Conservation (phyloP, 2,329 filamentous ascomycete genomes). For the Hypoxylon sp. region DNA sequence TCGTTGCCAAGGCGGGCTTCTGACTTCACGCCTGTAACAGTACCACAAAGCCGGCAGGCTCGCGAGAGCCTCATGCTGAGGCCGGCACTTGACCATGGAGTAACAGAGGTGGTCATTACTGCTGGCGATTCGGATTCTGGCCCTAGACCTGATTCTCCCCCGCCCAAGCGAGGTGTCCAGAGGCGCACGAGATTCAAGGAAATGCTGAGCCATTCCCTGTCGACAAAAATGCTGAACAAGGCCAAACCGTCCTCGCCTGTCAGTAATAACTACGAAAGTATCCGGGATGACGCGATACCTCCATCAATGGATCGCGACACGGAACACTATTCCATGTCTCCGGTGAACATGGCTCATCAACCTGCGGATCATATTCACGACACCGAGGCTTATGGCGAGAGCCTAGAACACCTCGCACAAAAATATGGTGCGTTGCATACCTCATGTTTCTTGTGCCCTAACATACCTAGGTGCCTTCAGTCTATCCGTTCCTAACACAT, state of each 20-base stretch:
- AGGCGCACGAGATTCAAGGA: constrained; percentile 38
- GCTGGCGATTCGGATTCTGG: neutral
- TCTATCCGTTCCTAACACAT: constrained; percentile 3
- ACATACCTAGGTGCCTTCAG: neutral
- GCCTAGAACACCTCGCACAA: constrained; percentile 32
- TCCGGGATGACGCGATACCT: constrained; percentile 21
- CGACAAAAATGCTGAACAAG: constrained; percentile 20
- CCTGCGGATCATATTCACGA: constrained; percentile 23
- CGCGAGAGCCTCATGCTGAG: constrained; percentile 13
- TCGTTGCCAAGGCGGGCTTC: neutral
- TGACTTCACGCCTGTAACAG: neutral
- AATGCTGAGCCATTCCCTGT: constrained; percentile 33
- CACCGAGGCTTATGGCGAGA: constrained; percentile 31
- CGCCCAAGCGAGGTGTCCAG: constrained; percentile 1
- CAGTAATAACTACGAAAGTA: constrained; percentile 14
- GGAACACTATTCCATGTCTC: constrained; percentile 31
- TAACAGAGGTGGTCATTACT: constrained; percentile 15
- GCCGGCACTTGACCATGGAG: constrained; percentile 13
- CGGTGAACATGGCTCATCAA: constrained; percentile 20
- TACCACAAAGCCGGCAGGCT: neutral
- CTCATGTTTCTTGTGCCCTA: neutral
- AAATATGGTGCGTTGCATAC: constrained; percentile 34
- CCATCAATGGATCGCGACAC: constrained; percentile 21
- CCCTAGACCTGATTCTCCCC: neutral
- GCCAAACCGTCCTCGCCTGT: constrained; percentile 17